Evolutionary conservation across 2,329 filamentous ascomycete species (phyloP).

Genomic region (Fusarium mangiferae): DNA sequence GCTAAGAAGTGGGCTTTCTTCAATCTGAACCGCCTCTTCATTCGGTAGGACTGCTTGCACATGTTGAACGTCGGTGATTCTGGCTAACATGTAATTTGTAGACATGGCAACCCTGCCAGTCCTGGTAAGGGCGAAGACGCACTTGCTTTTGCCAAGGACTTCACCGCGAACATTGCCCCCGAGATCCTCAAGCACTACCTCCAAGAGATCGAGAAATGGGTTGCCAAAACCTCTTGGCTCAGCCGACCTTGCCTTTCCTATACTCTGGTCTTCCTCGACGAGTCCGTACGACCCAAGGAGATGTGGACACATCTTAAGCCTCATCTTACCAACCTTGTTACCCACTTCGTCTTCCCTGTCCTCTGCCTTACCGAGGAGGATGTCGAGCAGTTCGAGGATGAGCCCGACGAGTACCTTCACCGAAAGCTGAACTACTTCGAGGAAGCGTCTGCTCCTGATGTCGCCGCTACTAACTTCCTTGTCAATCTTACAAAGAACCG

Average conservation of each 20-base stretch:
- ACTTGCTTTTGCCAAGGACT: slow-evolving; percentile 85
- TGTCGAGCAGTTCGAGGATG: slow-evolving; percentile 90
- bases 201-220: slow-evolving; percentile 96
- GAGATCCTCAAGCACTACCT: slow-evolving; percentile 97
- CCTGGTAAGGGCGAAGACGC: slow-evolving; percentile 81
- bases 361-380: slow-evolving; percentile 93
- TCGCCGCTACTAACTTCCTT: slow-evolving; percentile 95
- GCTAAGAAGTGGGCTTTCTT: slow-evolving; percentile 99
- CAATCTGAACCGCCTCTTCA: slow-evolving; percentile 94
- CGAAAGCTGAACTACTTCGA: slow-evolving; percentile 98
- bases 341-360: slow-evolving; percentile 95
- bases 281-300: slow-evolving; percentile 95
- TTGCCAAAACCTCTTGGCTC: slow-evolving; percentile 91
- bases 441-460: slow-evolving; percentile 93
- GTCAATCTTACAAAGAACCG: slow-evolving; percentile 93
- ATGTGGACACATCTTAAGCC: slow-evolving; percentile 97
- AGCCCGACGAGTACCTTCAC: slow-evolving; percentile 96
- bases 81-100: slow-evolving; percentile 49
- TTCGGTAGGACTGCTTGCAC: slow-evolving; percentile 68
- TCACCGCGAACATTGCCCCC: slow-evolving; percentile 90
- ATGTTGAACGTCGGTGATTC: neutral
- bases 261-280: slow-evolving; percentile 93
- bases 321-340: slow-evolving; percentile 91
- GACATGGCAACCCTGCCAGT: slow-evolving; percentile 87
- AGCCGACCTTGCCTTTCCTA: slow-evolving; percentile 94